phyloP scores from a whole-genome alignment of 225 moss, liverwort and hornwort species.

The Sphagnum contortum region DNA sequence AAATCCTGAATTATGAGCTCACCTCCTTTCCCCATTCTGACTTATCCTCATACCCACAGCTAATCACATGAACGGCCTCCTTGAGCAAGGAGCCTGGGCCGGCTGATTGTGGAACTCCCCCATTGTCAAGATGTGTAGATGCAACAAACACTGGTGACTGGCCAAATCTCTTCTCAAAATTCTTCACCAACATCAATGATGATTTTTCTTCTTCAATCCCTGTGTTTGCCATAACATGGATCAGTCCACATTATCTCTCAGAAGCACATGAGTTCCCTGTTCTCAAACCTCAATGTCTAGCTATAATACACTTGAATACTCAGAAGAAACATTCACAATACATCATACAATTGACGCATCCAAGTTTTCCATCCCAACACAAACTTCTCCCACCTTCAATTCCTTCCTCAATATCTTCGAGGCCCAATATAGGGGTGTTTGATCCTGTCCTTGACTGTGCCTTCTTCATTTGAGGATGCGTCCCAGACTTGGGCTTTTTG shows the following conservation, averaged over 20 bases:
- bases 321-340: not conserved
- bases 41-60: slow-evolving; percentile 93
- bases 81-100: slow-evolving; percentile 85
- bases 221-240: not conserved
- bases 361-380: too few species aligned
- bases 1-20: not conserved
- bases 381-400: slow-evolving; percentile 23
- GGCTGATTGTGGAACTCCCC: slow-evolving; percentile 76
- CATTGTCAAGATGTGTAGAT: slow-evolving; percentile 69
- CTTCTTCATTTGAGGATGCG: too few species aligned
- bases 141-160: slow-evolving; percentile 91
- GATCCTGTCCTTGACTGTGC: too few species aligned
- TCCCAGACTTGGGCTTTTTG: too few species aligned
- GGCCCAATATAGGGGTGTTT: slow-evolving; percentile 9
- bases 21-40: slow-evolving; percentile 99
- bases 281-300: too few species aligned
- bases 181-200: slow-evolving; percentile 79
- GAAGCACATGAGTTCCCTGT: too few species aligned
- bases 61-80: slow-evolving; percentile 95
- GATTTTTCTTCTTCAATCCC: slow-evolving; percentile 66
- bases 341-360: too few species aligned
- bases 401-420: slow-evolving; percentile 89
- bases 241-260: too few species aligned
- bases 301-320: not conserved
- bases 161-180: slow-evolving; percentile 85